Conservation (phyloP, 768 basidiomycete species). For the Pisolithus microcarpus region DNA sequence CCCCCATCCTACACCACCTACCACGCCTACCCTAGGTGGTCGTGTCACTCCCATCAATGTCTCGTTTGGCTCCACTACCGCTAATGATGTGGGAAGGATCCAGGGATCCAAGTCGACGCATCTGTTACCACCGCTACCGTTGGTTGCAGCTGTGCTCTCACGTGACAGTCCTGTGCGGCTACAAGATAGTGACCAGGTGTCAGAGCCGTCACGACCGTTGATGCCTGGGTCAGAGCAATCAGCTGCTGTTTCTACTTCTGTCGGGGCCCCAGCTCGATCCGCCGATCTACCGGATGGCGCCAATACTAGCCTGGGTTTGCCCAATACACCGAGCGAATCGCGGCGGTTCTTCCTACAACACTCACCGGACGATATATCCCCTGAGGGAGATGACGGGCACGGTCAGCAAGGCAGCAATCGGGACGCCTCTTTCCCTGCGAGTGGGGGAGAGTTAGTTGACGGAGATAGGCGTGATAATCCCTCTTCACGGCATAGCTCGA, state of each 20-base stretch:
- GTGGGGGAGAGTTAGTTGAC: slow-evolving; percentile 22
- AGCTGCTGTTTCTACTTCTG: slow-evolving; percentile 2
- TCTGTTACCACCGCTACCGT: slow-evolving; percentile 2
- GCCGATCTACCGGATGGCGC: slow-evolving; percentile 1
- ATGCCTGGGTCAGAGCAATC: neutral
- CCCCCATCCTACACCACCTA: slow-evolving; percentile 72
- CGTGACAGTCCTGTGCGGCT: too few relatives aligned
- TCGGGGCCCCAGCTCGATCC: too few relatives aligned
- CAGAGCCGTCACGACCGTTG: neutral
- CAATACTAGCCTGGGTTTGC: slow-evolving; percentile 16
- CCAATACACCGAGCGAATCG: slow-evolving; percentile 19
- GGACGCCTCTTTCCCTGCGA: slow-evolving; percentile 24
- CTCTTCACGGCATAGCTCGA: neutral
- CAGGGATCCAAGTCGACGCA: slow-evolving; percentile 9
- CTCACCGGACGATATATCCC: slow-evolving; percentile 34
- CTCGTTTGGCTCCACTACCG: neutral
- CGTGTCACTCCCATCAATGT: slow-evolving; percentile 9
- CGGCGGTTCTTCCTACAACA: slow-evolving; percentile 40
- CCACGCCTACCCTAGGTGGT: slow-evolving; percentile 44
- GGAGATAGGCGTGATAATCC: neutral
- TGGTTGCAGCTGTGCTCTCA: neutral
- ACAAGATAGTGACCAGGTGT: too few relatives aligned
- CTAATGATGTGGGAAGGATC: too few relatives aligned
- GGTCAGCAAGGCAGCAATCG: neutral
- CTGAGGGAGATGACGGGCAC: slow-evolving; percentile 27